These are phyloP conservation scores for Triticum urartu DNA, from an alignment of 176 grass and related monocot genomes.

Conservation along the genomic window DNA sequence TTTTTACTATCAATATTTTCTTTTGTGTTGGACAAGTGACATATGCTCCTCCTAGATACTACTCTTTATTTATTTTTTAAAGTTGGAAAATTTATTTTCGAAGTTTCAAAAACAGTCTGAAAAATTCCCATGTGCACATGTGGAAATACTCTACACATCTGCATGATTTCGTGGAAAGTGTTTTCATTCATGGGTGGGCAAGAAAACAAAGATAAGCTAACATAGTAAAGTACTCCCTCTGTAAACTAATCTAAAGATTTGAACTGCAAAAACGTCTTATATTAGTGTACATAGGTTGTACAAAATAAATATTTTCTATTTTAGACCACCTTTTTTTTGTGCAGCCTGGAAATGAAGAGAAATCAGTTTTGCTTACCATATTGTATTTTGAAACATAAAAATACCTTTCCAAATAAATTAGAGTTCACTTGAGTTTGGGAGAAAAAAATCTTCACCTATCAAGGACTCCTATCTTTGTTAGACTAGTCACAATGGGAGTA, in stretches of 20 bases:
- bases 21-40: background rate
- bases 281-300: background rate
- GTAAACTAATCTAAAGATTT: too few species aligned
- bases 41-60: background rate
- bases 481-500: too few species aligned
- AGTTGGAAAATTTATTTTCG: background rate
- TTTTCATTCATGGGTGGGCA: background rate
- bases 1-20: background rate
- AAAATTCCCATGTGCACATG: background rate
- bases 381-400: background rate
- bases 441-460: background rate
- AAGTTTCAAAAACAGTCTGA: background rate
- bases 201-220: too few species aligned
- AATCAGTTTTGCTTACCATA: background rate
- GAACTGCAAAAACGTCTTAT: too few species aligned
- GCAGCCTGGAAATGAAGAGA: background rate
- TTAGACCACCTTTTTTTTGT: background rate
- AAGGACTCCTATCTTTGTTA: background rate
- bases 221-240: too few species aligned
- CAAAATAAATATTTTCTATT: background rate
- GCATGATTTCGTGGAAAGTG: background rate
- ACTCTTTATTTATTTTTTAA: background rate
- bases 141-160: background rate
- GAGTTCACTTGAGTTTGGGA: background rate
- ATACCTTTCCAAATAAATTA: background rate